Conservation (phyloP, 2,329 filamentous ascomycete genomes). For the Rachicladosporium sp. region DNA sequence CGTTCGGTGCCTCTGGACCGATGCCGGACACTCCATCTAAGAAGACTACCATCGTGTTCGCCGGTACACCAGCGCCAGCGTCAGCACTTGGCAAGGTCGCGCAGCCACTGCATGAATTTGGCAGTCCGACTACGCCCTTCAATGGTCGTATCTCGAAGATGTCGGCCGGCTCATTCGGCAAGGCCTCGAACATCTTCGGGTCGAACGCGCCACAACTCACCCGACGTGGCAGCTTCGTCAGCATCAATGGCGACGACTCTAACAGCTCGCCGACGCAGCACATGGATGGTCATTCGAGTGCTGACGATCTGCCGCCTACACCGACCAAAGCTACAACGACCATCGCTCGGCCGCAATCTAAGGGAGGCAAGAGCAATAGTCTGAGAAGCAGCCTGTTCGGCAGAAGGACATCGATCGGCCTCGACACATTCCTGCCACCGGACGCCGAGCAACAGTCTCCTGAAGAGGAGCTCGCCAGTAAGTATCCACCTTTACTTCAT, state of each 20-base stretch:
- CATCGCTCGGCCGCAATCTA: constrained; percentile 27
- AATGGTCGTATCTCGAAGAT: constrained; percentile 49
- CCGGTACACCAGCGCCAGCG: constrained; percentile 42
- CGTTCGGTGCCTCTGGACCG: constrained; percentile 39
- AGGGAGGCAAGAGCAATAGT: constrained; percentile 38
- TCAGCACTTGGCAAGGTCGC: constrained; percentile 44
- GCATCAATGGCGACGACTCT: constrained; percentile 65
- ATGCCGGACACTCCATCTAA: constrained; percentile 97
- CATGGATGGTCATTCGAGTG: constrained; percentile 43
- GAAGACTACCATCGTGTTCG: constrained; percentile 44
- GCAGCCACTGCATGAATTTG: constrained; percentile 60
- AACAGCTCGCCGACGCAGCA: constrained; percentile 45
- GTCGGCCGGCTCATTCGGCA: constrained; percentile 55
- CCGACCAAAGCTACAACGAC: constrained; percentile 60
- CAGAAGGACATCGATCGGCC: constrained; percentile 32
- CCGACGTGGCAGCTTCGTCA: constrained; percentile 61
- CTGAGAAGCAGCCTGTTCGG: constrained; percentile 38
- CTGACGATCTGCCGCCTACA: constrained; percentile 79
- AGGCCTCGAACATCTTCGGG: constrained; percentile 51
- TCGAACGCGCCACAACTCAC: constrained; percentile 38
- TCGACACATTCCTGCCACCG: constrained; percentile 35
- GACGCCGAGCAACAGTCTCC: constrained; percentile 12
- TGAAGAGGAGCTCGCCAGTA: constrained; percentile 3
- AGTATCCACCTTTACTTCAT: no score
- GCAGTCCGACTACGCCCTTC: constrained; percentile 71